phyloP scores from a whole-genome alignment of 371 early-diverging fungal genomes.

The Chytridium lagenaria region DNA sequence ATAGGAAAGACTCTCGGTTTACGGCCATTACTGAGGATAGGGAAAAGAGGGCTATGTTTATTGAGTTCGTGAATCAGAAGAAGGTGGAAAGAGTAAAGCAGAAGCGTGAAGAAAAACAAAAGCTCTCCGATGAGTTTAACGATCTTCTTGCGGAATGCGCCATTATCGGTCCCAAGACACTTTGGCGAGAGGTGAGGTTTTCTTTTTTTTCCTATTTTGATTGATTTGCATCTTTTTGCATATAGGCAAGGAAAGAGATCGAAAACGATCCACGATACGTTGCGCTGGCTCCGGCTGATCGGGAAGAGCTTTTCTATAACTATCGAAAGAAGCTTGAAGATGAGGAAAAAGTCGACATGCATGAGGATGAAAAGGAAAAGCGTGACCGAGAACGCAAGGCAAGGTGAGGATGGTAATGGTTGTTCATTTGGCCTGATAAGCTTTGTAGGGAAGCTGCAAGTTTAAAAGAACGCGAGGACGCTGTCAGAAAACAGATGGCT shows the following conservation, averaged over 20 bases:
- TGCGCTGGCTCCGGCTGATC: conserved; percentile 58
- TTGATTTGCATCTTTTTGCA: background rate
- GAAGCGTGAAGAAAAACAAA: conserved; percentile 35
- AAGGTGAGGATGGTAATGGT: conserved; percentile 18
- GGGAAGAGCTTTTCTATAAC: conserved; percentile 70
- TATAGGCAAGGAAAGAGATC: conserved; percentile 56
- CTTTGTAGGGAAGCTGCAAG: conserved; percentile 47
- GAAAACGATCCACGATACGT: conserved; percentile 64
- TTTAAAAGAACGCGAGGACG: conserved; percentile 53
- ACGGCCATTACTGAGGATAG: conserved; percentile 51
- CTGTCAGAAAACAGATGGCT: conserved; percentile 46
- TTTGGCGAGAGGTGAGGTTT: conserved; percentile 59
- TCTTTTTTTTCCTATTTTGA: conserved; percentile 6
- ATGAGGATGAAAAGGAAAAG: conserved; percentile 41
- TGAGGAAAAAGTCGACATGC: conserved; percentile 29
- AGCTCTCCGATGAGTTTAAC: conserved; percentile 54
- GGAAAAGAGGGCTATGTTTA: conserved; percentile 62
- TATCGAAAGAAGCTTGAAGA: conserved; percentile 55
- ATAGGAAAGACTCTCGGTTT: conserved; percentile 62
- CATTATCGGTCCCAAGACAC: conserved; percentile 55
- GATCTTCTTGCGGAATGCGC: conserved; percentile 55
- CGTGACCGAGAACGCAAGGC: conserved; percentile 51
- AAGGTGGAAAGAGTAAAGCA: conserved; percentile 40
- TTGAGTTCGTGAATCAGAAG: conserved; percentile 58
- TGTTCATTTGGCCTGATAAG: background rate